These are phyloP conservation scores for Saccharomycopsis fodiens DNA, from an alignment of 805 yeast species.

Conservation along the genomic window DNA sequence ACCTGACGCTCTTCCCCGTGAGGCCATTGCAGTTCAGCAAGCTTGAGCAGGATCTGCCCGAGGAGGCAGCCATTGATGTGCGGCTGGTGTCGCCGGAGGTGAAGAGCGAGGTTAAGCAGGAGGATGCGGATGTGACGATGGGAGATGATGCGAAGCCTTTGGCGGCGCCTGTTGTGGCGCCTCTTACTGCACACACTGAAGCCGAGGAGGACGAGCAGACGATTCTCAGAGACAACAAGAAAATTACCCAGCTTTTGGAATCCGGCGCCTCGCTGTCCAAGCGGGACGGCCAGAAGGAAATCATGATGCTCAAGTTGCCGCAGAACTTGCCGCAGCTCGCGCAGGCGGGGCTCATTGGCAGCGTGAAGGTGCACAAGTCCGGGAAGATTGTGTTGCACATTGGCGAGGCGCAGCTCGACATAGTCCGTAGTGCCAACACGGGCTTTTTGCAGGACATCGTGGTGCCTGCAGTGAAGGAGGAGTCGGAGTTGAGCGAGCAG, in stretches of 20 bases:
- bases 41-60: slow-evolving; percentile 30
- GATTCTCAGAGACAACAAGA: slow-evolving; percentile 8
- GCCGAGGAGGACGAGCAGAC: slow-evolving; percentile 21
- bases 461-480: not conserved
- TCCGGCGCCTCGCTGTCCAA: slow-evolving; percentile 6
- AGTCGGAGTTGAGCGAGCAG: not conserved
- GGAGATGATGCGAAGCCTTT: not conserved
- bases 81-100: slow-evolving; percentile 7
- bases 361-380: slow-evolving; percentile 69
- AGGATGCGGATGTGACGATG: slow-evolving; percentile 15
- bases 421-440: slow-evolving; percentile 62
- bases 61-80: slow-evolving; percentile 23
- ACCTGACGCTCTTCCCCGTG: slow-evolving; percentile 34
- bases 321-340: slow-evolving; percentile 35
- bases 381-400: slow-evolving; percentile 72
- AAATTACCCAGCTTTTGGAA: slow-evolving; percentile 12
- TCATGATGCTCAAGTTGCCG: slow-evolving; percentile 43
- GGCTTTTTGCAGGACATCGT: slow-evolving; percentile 58
- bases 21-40: slow-evolving; percentile 34
- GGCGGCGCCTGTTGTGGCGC: slow-evolving; percentile 1
- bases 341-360: slow-evolving; percentile 57
- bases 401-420: slow-evolving; percentile 63
- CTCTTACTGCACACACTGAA: no score
- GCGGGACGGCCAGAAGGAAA: slow-evolving; percentile 22
- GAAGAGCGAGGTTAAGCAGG: slow-evolving; percentile 16